Evolutionary conservation across 345 rosid species (phyloP).

Genomic region (Populus pruinosa): DNA sequence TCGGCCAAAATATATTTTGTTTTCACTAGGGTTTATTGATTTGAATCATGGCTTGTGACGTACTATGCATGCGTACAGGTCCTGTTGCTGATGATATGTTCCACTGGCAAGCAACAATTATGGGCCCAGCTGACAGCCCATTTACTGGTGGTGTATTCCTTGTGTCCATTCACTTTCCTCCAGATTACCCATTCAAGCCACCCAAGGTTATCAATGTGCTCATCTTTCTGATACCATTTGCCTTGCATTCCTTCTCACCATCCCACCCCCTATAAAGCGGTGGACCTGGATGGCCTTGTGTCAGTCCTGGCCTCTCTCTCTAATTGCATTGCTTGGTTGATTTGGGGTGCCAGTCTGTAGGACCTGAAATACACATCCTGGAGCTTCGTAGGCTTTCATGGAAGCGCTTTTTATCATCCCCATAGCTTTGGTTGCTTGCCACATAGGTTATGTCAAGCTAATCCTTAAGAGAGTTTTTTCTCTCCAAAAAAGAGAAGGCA

Average conservation of each 20-base stretch:
- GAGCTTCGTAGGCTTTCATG: not conserved
- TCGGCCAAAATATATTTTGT: not conserved
- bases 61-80: constrained; percentile 1
- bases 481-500: not conserved
- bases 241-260: not conserved
- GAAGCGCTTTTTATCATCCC: not conserved
- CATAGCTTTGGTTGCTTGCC: not conserved
- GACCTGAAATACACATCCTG: not conserved
- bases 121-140: constrained; percentile 25
- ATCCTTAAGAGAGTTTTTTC: not conserved
- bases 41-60: not conserved
- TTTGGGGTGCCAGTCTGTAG: not conserved
- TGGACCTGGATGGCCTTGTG: not conserved
- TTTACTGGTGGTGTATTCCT: constrained; percentile 25
- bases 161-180: constrained; percentile 22
- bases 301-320: not conserved
- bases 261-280: too few relatives aligned
- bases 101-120: constrained; percentile 24
- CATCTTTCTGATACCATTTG: not conserved
- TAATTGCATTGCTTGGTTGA: not conserved
- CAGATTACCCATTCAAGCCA: constrained; percentile 26
- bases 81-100: constrained; percentile 25
- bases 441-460: not conserved
- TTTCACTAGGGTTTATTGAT: not conserved
- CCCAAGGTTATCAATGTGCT: constrained; percentile 9